These are phyloP conservation scores for Xylariales sp. DNA, from an alignment of 2,329 filamentous ascomycete species.

Conservation along the genomic window DNA sequence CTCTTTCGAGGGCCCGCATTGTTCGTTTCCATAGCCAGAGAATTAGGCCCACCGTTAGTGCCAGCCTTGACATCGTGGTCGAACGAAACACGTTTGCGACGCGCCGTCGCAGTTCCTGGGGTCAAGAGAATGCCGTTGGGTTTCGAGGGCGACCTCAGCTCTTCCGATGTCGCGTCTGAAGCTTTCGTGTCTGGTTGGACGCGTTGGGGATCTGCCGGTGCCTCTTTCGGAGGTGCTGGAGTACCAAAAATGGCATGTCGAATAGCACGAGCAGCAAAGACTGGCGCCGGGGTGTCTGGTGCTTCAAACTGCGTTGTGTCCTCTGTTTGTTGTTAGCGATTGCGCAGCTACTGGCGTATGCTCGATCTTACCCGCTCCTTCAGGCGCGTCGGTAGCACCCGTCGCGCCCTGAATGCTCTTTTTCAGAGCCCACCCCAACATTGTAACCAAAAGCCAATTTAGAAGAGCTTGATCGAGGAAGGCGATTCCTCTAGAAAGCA, in stretches of 20 bases:
- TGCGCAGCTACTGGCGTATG: not conserved
- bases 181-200: slow-evolving; percentile 21
- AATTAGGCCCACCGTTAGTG: slow-evolving; percentile 21
- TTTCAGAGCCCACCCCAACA: slow-evolving; percentile 59
- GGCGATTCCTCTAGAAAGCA: not conserved
- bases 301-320: slow-evolving; percentile 48
- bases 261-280: slow-evolving; percentile 62
- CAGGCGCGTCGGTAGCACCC: slow-evolving; percentile 28
- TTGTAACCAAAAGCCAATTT: slow-evolving; percentile 22
- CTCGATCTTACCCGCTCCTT: slow-evolving; percentile 18
- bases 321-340: slow-evolving; percentile 21
- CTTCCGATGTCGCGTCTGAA: slow-evolving; percentile 20
- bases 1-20: slow-evolving; percentile 18
- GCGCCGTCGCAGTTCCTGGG: slow-evolving; percentile 55
- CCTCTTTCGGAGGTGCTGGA: slow-evolving; percentile 29
- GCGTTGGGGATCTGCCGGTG: slow-evolving; percentile 31
- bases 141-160: slow-evolving; percentile 42
- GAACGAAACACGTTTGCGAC: slow-evolving; percentile 62
- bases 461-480: too few species aligned
- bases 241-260: slow-evolving; percentile 61
- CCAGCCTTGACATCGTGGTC: slow-evolving; percentile 49
- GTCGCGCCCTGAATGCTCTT: slow-evolving; percentile 37
- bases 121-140: slow-evolving; percentile 59
- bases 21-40: slow-evolving; percentile 14
- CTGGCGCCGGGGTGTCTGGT: slow-evolving; percentile 61